A percentile compares a stretch with the other conserved stretches of the same genome.
phyloP scores from a whole-genome alignment of 1,284 basidiomycete genomes.

The Tranzscheliella williamsii region DNA sequence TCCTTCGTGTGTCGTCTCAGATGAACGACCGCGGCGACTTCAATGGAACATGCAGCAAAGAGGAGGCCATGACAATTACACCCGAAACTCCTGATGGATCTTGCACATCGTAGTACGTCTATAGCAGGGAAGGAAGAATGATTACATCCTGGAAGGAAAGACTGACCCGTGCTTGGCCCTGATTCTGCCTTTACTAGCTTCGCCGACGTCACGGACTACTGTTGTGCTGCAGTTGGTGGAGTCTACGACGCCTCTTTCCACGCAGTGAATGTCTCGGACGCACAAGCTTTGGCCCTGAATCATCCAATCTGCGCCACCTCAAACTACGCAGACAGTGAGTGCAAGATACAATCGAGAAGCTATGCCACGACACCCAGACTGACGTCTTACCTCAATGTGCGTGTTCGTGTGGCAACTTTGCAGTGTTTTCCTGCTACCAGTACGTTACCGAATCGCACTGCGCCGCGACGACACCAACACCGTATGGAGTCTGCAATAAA shows the following conservation, averaged over 20 bases:
- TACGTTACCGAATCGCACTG: constrained; percentile 40
- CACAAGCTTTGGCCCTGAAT: constrained; percentile 22
- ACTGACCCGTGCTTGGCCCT: too few relatives aligned
- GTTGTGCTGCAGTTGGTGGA: constrained; percentile 47
- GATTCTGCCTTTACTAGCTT: constrained; percentile 19
- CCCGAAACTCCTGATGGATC: constrained; percentile 37
- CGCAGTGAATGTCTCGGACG: constrained; percentile 16
- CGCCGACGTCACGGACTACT: constrained; percentile 46
- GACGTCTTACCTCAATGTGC: too few relatives aligned
- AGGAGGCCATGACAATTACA: constrained; percentile 28
- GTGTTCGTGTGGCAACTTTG: neutral
- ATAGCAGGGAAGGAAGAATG: too few relatives aligned
- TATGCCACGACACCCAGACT: too few relatives aligned
- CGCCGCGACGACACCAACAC: constrained; percentile 26
- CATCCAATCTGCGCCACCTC: constrained; percentile 36
- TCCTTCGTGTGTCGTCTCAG: constrained; percentile 18
- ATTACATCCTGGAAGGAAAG: too few relatives aligned
- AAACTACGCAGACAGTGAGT: constrained; percentile 46
- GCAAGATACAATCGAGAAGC: too few relatives aligned
- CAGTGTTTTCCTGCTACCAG: constrained; percentile 44
- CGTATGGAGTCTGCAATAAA: constrained; percentile 35
- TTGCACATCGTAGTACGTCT: constrained; percentile 32
- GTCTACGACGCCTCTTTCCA: constrained; percentile 24
- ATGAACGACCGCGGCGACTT: constrained; percentile 40
- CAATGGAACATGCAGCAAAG: constrained; percentile 32